A percentile compares a stretch with the other conserved stretches of the same genome.
phyloP scores from a whole-genome alignment of 192 early-diverging fungal genomes.

The Glomus cerebriforme region DNA sequence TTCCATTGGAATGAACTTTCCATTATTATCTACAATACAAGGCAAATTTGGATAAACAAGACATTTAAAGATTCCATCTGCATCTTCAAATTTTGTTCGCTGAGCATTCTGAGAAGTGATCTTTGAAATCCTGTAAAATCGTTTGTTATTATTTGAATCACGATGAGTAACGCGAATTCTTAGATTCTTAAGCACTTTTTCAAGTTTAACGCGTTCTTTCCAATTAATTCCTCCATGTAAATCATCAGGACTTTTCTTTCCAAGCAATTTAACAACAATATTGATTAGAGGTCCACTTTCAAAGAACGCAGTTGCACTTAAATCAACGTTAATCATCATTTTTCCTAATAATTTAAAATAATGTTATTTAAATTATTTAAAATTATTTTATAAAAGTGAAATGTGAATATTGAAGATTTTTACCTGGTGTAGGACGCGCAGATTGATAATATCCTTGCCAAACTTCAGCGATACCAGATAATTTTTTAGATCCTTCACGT shows the following conservation, averaged over 20 bases:
- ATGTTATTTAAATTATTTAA: not conserved
- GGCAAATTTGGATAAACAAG: slow-evolving; percentile 82
- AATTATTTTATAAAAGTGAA: no score
- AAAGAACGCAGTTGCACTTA: slow-evolving; percentile 68
- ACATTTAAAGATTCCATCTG: slow-evolving; percentile 65
- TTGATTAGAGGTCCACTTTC: slow-evolving; percentile 70
- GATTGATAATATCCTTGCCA: slow-evolving; percentile 95
- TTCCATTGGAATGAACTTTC: slow-evolving; percentile 84
- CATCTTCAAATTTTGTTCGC: slow-evolving; percentile 67
- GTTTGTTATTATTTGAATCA: slow-evolving; percentile 53
- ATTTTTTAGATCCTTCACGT: slow-evolving; percentile 49
- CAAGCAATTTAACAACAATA: slow-evolving; percentile 67
- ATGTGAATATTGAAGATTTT: no score
- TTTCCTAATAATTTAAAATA: slow-evolving; percentile 35
- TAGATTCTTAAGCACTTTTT: slow-evolving; percentile 55
- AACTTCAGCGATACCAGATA: slow-evolving; percentile 80
- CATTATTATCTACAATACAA: slow-evolving; percentile 70
- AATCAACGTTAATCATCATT: slow-evolving; percentile 74
- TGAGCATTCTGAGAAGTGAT: slow-evolving; percentile 68
- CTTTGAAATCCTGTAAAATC: slow-evolving; percentile 70
- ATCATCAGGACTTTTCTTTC: slow-evolving; percentile 49
- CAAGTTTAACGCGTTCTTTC: slow-evolving; percentile 46
- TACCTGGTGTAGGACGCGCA: slow-evolving; percentile 51
- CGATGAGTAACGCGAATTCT: slow-evolving; percentile 61
- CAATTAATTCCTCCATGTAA: slow-evolving; percentile 47